Conservation (phyloP, 768 basidiomycete genomes). For the Kwoniella sp. region DNA sequence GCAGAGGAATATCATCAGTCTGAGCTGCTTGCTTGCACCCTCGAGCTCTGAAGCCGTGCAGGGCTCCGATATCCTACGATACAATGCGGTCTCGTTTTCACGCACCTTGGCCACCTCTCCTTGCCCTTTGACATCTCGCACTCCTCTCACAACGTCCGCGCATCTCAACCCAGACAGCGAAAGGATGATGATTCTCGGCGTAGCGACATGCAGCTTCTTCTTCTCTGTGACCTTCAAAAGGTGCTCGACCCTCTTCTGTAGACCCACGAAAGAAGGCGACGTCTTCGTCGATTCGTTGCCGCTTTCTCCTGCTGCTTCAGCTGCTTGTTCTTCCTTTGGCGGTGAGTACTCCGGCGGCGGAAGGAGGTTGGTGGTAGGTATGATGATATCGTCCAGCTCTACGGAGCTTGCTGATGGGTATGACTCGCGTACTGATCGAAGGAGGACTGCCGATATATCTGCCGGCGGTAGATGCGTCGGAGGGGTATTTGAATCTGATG, state of each 20-base stretch:
- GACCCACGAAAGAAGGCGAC: slow-evolving; percentile 22
- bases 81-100: not conserved
- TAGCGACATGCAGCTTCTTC: slow-evolving; percentile 61
- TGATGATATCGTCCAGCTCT: slow-evolving; percentile 75
- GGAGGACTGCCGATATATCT: slow-evolving; percentile 33
- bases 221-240: slow-evolving; percentile 75
- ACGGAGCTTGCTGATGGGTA: slow-evolving; percentile 71
- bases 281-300: not conserved
- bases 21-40: not conserved
- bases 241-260: slow-evolving; percentile 63
- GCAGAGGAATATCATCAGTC: too few relatives aligned
- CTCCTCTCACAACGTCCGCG: slow-evolving; percentile 70
- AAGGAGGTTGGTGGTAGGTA: slow-evolving; percentile 59
- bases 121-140: slow-evolving; percentile 63
- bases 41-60: too few relatives aligned
- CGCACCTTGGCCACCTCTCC: slow-evolving; percentile 81
- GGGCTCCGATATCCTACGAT: too few relatives aligned
- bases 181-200: slow-evolving; percentile 82
- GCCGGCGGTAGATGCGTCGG: slow-evolving; percentile 33
- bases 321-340: slow-evolving; percentile 3
- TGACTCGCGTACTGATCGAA: slow-evolving; percentile 59
- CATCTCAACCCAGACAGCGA: slow-evolving; percentile 88
- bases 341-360: slow-evolving; percentile 39
- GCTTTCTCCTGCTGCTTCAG: not conserved
- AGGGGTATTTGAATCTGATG: slow-evolving; percentile 1